Evolutionary conservation across 768 basidiomycete genomes (phyloP), one percentile per base, ranked within the genome.

Genomic region (Cystobasidium ongulense): DNA sequence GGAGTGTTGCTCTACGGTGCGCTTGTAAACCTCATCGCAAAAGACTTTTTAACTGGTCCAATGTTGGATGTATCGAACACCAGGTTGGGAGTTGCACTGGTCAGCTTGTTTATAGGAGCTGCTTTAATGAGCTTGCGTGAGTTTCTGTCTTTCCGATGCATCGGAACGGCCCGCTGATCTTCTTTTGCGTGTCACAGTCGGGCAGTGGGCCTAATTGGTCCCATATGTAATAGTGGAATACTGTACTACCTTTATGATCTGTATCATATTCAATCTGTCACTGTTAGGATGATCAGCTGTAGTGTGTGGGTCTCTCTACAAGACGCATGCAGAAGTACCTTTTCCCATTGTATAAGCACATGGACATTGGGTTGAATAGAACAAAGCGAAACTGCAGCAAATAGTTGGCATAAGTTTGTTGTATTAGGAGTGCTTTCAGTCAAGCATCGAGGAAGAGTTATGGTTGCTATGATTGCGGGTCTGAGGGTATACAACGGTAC

Each of bases 1-100:
- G 57, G 57, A 59, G 57, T 59, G 29, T 31, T 59, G 5, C 57
- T 59, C 21, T 59, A 59, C 21, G 57, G 57, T 15, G 57, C 57
- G 5, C 57, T 59, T 13, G 57, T 59, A 5, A 59, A 59, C 57
- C 57, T 59, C 8, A 27, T 59, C 25, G 57, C 57, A 1, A 59
- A 59, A 27, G 57, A 59, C 29, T 59, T 59, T 21, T 31, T 59
- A 21, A 31, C 57, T 27, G 57, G 57, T 2, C 29, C 25, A 59
- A 59, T 59, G 57, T 35, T 59, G 57, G 57, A 59, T 4, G 57
- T 35, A 5, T 59, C 57, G 11, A 59, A 59, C 23, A 15, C 21
- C 2, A 59, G 57, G 29, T 59, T 59, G 57, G 57, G 57, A 29
- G 57, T 27, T 31, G 57, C 57, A 15, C 21, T 59, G 33, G 17